Conservation (phyloP, 257 asterid species). For the Salvia rosmarinus region DNA sequence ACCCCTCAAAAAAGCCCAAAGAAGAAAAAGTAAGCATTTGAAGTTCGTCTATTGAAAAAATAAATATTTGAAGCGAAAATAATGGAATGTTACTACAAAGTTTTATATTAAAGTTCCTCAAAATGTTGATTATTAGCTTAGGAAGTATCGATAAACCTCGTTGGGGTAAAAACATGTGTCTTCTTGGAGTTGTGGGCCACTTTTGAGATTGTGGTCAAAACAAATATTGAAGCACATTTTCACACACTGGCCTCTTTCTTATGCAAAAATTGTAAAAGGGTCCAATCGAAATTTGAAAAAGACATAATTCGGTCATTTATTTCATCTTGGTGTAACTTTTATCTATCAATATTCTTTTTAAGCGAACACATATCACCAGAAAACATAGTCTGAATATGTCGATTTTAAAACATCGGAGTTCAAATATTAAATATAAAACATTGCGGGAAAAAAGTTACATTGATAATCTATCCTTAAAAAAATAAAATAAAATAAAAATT, state of each 20-base stretch:
- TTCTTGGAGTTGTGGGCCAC: conserved; percentile 35
- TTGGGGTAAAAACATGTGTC: conserved; percentile 7
- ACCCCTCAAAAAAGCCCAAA: background rate
- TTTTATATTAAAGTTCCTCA: background rate
- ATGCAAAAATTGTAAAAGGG: conserved; percentile 46
- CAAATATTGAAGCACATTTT: conserved; percentile 31
- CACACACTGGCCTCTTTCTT: conserved; percentile 41
- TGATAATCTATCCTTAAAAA: background rate
- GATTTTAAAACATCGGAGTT: background rate
- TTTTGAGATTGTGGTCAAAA: conserved; percentile 31
- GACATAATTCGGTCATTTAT: background rate
- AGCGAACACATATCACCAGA: background rate
- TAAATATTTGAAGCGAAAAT: background rate
- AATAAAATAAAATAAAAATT: background rate
- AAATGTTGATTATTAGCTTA: background rate
- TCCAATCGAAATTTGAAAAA: conserved; percentile 25
- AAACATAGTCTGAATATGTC: background rate
- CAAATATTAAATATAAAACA: background rate
- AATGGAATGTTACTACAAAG: background rate
- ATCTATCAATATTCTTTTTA: background rate
- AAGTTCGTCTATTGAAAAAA: background rate
- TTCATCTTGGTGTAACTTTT: background rate
- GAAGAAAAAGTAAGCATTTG: background rate
- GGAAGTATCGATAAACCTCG: background rate
- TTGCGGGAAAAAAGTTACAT: background rate